Conservation (phyloP, 139 green algal species). For the Chlamydomonas applanata region DNA sequence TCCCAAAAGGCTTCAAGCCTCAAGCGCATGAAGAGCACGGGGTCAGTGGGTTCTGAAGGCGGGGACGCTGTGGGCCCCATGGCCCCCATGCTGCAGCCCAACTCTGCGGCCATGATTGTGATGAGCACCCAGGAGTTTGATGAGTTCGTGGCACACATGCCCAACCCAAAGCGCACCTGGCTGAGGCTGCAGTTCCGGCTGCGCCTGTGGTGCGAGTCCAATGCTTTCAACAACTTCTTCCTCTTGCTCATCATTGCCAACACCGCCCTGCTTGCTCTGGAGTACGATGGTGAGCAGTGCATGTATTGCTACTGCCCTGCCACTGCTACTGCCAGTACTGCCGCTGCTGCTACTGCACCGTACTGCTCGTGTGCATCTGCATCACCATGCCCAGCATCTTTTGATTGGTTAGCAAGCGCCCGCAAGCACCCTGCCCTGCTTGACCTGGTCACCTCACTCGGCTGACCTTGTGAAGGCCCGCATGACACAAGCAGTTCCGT, state of each 20-base stretch:
- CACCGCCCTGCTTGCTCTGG: conserved; percentile 69
- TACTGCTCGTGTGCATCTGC: neutral
- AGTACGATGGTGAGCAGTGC: conserved; percentile 57
- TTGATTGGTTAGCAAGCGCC: no score
- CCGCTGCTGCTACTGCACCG: conserved; percentile 31
- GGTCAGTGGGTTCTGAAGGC: no score
- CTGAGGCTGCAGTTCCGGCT: conserved; percentile 41
- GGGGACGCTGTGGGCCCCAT: no score
- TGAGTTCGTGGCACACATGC: conserved; percentile 38
- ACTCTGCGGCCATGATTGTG: conserved; percentile 25
- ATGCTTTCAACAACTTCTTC: conserved; percentile 62
- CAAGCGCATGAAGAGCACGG: no score
- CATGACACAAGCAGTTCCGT: no score
- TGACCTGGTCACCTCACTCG: no score
- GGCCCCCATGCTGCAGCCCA: neutral
- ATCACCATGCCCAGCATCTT: neutral
- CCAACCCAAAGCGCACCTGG: conserved; percentile 1
- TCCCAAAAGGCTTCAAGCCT: no score
- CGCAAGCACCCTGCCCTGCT: no score
- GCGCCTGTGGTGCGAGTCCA: conserved; percentile 35
- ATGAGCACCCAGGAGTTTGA: conserved; percentile 42
- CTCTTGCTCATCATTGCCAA: conserved; percentile 63
- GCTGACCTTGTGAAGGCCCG: no score
- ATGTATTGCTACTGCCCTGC: no score
- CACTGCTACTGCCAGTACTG: conserved; percentile 41